These are phyloP conservation scores for Eucalyptus virginea DNA, from an alignment of 345 rosid species.

Conservation along the genomic window DNA sequence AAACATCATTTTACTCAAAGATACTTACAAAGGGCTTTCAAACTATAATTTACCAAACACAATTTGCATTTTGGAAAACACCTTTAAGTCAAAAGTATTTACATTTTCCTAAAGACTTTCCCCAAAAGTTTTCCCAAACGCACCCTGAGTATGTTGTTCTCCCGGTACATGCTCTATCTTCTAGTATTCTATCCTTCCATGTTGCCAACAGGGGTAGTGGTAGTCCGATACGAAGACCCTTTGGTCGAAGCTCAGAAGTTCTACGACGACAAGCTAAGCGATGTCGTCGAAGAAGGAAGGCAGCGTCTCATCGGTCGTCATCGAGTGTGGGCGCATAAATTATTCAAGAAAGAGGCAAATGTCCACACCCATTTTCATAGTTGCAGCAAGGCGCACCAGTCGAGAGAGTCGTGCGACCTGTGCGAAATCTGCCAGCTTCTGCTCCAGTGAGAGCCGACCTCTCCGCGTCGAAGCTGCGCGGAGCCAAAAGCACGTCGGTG, in stretches of 20 bases:
- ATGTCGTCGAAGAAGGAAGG: not conserved
- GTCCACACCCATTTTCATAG: accelerated
- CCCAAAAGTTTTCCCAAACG: too few species aligned
- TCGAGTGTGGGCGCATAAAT: too few species aligned
- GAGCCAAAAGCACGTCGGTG: not conserved
- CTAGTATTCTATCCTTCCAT: not conserved
- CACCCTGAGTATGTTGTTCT: accelerated
- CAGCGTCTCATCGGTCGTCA: too few species aligned
- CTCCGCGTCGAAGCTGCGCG: not conserved
- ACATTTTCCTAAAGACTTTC: too few species aligned
- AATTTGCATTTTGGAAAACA: too few species aligned
- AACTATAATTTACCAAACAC: too few species aligned
- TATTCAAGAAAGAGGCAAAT: too few species aligned
- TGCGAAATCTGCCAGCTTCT: accelerated
- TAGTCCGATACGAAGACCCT: not conserved
- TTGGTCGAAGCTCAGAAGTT: not conserved
- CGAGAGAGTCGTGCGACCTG: accelerated
- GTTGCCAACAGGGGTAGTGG: accelerated
- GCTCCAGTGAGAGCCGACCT: not conserved
- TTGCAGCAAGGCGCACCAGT: accelerated
- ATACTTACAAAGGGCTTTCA: too few species aligned
- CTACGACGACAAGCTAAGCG: not conserved
- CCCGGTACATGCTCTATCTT: too few species aligned
- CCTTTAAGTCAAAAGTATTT: too few species aligned
- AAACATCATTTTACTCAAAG: too few species aligned